phyloP scores from a whole-genome alignment of 805 yeast species.

The Huiozyma sinensis region DNA sequence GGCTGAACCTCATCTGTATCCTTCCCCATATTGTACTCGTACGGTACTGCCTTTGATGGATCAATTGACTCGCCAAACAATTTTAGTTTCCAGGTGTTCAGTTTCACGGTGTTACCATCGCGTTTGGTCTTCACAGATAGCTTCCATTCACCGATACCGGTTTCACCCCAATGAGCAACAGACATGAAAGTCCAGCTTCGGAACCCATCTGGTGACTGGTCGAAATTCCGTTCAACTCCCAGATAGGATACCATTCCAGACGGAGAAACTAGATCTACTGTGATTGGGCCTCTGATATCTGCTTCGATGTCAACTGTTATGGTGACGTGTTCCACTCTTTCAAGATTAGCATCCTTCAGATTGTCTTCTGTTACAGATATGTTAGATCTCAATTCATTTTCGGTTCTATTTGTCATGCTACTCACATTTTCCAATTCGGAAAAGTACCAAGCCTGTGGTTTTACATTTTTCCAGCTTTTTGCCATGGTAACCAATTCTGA shows the following conservation, averaged over 20 bases:
- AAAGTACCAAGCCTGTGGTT: conserved; percentile 81
- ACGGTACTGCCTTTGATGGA: conserved; percentile 45
- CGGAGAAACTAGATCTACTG: conserved; percentile 63
- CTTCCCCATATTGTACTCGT: not conserved
- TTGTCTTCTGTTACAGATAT: conserved; percentile 39
- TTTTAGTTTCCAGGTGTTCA: conserved; percentile 65
- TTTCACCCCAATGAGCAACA: conserved; percentile 99
- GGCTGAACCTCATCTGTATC: not conserved
- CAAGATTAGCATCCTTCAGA: conserved; percentile 47
- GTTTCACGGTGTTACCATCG: conserved; percentile 29
- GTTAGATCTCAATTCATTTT: conserved; percentile 26
- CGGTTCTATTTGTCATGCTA: conserved; percentile 15
- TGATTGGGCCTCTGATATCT: conserved; percentile 56
- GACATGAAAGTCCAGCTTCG: conserved; percentile 85
- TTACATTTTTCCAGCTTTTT: conserved; percentile 67
- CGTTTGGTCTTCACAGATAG: conserved; percentile 46
- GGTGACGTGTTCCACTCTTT: conserved; percentile 75
- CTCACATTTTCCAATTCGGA: conserved; percentile 33
- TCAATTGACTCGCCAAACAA: conserved; percentile 76
- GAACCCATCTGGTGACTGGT: conserved; percentile 49
- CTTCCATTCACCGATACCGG: conserved; percentile 77
- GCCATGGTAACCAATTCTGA: conserved; percentile 63
- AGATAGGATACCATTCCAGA: conserved; percentile 60
- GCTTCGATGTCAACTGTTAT: conserved; percentile 65
- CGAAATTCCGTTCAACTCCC: conserved; percentile 57